Evolutionary conservation across 768 basidiomycete species (phyloP).

Genomic region (Rhodotorula sphaerocarpa): DNA sequence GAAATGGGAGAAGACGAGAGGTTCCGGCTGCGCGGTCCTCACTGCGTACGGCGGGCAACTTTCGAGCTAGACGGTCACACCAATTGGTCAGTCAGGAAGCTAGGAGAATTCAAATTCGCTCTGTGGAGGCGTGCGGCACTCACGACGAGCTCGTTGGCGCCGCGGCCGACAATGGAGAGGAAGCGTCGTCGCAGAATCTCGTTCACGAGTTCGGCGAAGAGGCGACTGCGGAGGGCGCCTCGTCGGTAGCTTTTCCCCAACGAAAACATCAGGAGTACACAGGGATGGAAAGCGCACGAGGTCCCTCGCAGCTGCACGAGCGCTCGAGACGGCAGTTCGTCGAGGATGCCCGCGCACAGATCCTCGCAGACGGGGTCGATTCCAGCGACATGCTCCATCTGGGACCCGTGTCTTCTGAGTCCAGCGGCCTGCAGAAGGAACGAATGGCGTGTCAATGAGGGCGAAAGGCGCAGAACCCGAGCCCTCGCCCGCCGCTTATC

Average conservation of each 20-base stretch:
- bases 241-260: too few species aligned
- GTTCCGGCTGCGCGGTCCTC: not conserved
- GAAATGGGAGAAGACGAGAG: slow-evolving; percentile 18
- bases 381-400: not conserved
- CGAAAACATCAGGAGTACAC: too few species aligned
- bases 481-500: too few species aligned
- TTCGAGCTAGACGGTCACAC: slow-evolving; percentile 7
- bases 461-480: too few species aligned
- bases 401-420: too few species aligned
- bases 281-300: slow-evolving; percentile 7
- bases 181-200: slow-evolving; percentile 12
- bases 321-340: not conserved
- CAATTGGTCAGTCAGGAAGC: not conserved
- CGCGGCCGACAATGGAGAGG: not conserved
- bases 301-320: slow-evolving; percentile 3
- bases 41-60: slow-evolving; percentile 6
- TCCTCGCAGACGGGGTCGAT: slow-evolving; percentile 10
- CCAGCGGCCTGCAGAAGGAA: too few species aligned
- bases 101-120: too few species aligned
- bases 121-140: too few species aligned
- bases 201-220: slow-evolving; percentile 9
- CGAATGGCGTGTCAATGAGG: too few species aligned
- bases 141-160: not conserved
- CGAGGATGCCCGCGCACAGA: slow-evolving; percentile 8
- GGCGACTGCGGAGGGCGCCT: not conserved